Evolutionary conservation across 495 filamentous ascomycete species (phyloP).

Genomic region (Platismatia glauca): DNA sequence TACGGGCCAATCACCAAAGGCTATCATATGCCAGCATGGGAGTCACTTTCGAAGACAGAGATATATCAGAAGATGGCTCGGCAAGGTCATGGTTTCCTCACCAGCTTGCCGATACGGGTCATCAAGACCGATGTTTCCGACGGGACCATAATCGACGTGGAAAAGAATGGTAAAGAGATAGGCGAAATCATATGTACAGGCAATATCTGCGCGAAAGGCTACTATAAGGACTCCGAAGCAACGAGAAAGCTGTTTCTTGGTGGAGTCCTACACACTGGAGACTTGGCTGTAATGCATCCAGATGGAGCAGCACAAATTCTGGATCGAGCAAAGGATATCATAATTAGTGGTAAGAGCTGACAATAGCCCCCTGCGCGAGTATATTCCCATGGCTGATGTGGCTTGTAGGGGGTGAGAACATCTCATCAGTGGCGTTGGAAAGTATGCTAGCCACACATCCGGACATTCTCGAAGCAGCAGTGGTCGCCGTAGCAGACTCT

Average conservation of each 20-base stretch:
- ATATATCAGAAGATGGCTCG: constrained; percentile 81
- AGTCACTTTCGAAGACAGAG: constrained; percentile 56
- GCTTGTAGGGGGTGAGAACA: constrained; percentile 83
- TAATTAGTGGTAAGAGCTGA: constrained; percentile 71
- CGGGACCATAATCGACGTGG: constrained; percentile 63
- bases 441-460: constrained; percentile 86
- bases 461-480: constrained; percentile 79
- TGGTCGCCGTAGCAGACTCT: constrained; percentile 78
- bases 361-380: neutral
- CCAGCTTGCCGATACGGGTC: constrained; percentile 69
- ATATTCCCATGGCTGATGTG: neutral
- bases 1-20: constrained; percentile 95
- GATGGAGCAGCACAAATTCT: constrained; percentile 88
- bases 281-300: constrained; percentile 83
- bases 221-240: constrained; percentile 83
- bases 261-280: constrained; percentile 79
- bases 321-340: constrained; percentile 94
- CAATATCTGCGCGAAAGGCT: constrained; percentile 87
- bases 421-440: constrained; percentile 87
- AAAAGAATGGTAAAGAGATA: constrained; percentile 74
- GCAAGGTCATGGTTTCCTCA: constrained; percentile 89
- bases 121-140: constrained; percentile 68
- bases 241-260: constrained; percentile 82
- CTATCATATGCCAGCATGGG: constrained; percentile 79
- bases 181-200: constrained; percentile 87